Conservation (phyloP, 306 rosid genomes). For the Cicer arietinum region DNA sequence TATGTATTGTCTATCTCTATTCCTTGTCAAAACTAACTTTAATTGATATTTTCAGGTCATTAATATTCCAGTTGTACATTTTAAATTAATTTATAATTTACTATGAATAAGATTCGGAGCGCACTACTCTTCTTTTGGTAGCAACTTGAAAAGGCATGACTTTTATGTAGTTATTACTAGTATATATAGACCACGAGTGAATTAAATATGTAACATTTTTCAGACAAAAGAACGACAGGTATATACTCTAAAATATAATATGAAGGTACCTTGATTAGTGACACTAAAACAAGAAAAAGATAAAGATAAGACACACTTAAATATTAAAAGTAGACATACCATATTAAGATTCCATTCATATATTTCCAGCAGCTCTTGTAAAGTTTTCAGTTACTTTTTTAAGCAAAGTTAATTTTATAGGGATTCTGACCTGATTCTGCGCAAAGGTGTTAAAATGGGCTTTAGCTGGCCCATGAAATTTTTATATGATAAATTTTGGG, state of each 20-base stretch:
- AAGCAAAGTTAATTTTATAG: too few relatives aligned
- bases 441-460: too few relatives aligned
- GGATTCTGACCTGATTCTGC: too few relatives aligned
- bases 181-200: background rate
- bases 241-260: slow-evolving; percentile 31
- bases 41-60: background rate
- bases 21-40: background rate
- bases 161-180: background rate
- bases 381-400: too few relatives aligned
- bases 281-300: slow-evolving; percentile 7
- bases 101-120: slow-evolving; percentile 31
- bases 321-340: background rate
- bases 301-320: slow-evolving; percentile 27
- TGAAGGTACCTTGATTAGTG: slow-evolving; percentile 12
- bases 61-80: slow-evolving; percentile 4
- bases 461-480: too few relatives aligned
- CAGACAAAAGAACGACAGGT: slow-evolving; percentile 15
- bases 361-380: too few relatives aligned
- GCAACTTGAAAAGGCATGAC: background rate
- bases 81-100: background rate
- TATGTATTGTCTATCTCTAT: background rate
- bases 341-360: slow-evolving; percentile 8
- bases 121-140: background rate
- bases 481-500: too few relatives aligned
- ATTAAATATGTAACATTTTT: background rate